A percentile compares a stretch with the other conserved stretches of the same genome.
Conservation (phyloP, 805 yeast species). For the Candida gorgasii region DNA sequence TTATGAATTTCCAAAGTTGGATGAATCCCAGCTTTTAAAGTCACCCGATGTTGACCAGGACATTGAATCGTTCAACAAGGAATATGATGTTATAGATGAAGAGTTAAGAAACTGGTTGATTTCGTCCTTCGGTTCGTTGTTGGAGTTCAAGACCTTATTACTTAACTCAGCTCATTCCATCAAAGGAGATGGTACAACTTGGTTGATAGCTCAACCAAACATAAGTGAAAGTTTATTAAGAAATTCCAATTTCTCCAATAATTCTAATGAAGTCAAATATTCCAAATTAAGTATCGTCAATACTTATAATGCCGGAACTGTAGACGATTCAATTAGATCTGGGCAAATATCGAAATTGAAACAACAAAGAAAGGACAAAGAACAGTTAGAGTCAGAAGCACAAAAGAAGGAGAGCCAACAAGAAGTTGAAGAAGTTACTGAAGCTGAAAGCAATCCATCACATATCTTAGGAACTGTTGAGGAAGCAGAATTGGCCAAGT, state of each 20-base stretch:
- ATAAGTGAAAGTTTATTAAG: conserved; percentile 29
- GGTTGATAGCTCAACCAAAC: conserved; percentile 71
- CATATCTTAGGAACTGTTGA: conserved; percentile 38
- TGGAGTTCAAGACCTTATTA: conserved; percentile 72
- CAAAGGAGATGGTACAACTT: conserved; percentile 88
- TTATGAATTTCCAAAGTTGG: conserved; percentile 21
- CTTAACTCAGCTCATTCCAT: conserved; percentile 68
- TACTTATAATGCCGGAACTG: conserved; percentile 89
- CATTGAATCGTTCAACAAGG: conserved; percentile 32
- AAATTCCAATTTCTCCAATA: conserved; percentile 12
- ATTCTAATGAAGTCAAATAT: conserved; percentile 14
- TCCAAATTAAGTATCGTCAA: conserved; percentile 66
- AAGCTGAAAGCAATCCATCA: conserved; percentile 6
- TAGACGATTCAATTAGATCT: conserved; percentile 59
- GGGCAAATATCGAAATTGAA: conserved; percentile 50
- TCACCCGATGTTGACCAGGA: conserved; percentile 39
- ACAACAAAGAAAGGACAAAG: conserved; percentile 33
- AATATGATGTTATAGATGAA: conserved; percentile 27
- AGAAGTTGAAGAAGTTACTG: conserved; percentile 3
- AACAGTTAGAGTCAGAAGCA: conserved; percentile 21
- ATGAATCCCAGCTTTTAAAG: conserved; percentile 36
- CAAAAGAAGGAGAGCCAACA: neutral
- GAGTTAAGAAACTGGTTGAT: conserved; percentile 49
- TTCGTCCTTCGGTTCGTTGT: conserved; percentile 71
- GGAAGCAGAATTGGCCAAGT: conserved; percentile 39